Evolutionary conservation across 2,329 filamentous ascomycete species (phyloP), one percentile per base, ranked within the genome.

Genomic region (Ustulina deusta): DNA sequence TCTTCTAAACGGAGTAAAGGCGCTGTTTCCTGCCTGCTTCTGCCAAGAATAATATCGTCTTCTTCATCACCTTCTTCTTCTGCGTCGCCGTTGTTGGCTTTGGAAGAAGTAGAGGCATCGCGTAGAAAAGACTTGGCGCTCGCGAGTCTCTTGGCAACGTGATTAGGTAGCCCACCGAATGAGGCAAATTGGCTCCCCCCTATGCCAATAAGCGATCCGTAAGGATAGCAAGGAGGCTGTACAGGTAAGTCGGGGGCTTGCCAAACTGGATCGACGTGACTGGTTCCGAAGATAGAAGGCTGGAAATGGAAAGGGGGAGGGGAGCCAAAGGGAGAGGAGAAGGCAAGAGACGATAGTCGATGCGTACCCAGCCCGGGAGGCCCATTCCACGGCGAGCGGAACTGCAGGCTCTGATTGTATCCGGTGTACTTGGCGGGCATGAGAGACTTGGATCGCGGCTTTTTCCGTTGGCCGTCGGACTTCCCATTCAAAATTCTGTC

Each of bases 221-320:
- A 60, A 17, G 69, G 67, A 27, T 72, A 66, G 36, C 64, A 57
- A 15, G 64, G 40, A 4, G 57, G 51, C 27, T 66, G 71, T 0
- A 67, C 44, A 20, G 42, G 73, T 67, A 68, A 72, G 56, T 69
- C 72, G 1, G 82, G 81, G 0, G 74, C 74, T 29, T 75, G 75
- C 82, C 82, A 84, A 0, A 74, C 69, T 3, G 82, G 78, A 58
- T 84, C 82, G 22, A 75, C 61, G 10, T 71, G 48, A 29, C 63
- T 57, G 13, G 71, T 69, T 13, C 71, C 63, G 22, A 72, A 69
- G 10, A 66, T 25, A 2, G 70, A 68, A 1, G 34, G 51, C 2
- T 70, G 72, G 22, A 74, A 70, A 27, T 71, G 65, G 57, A 74
- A 74, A 22, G 72, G 68, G 15, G 72, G 66, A 10, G 65, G 49